A percentile compares a stretch with the other conserved stretches of the same genome.
phyloP scores from a whole-genome alignment of 371 early-diverging fungal genomes.

The Dichotomocladium elegans region DNA sequence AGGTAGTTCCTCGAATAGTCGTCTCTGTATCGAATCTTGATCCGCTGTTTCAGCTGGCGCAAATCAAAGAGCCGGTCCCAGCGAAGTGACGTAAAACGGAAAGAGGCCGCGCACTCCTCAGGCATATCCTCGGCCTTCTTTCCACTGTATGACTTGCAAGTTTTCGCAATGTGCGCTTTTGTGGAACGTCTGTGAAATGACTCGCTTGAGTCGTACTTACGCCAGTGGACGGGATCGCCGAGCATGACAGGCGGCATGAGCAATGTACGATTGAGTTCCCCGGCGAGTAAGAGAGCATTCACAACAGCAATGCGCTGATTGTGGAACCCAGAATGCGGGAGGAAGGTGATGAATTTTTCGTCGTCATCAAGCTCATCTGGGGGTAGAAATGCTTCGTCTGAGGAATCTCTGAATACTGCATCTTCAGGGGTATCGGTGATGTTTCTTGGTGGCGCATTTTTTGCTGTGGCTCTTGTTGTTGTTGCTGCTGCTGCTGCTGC shows the following conservation, averaged over 20 bases:
- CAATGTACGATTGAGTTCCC: slow-evolving; percentile 48
- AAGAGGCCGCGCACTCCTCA: slow-evolving; percentile 23
- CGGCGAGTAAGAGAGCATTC: slow-evolving; percentile 51
- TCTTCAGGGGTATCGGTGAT: slow-evolving; percentile 3
- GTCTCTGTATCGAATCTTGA: slow-evolving; percentile 26
- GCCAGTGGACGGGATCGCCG: slow-evolving; percentile 41
- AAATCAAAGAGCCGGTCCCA: slow-evolving; percentile 41
- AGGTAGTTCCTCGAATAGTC: slow-evolving; percentile 18
- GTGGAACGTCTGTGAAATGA: slow-evolving; percentile 27
- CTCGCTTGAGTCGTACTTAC: slow-evolving; percentile 30
- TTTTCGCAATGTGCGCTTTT: slow-evolving; percentile 10
- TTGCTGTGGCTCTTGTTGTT: not conserved
- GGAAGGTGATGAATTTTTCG: slow-evolving; percentile 46
- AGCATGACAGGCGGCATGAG: slow-evolving; percentile 52
- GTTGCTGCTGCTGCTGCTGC: not conserved
- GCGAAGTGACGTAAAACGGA: slow-evolving; percentile 30
- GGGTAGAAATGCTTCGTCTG: slow-evolving; percentile 13
- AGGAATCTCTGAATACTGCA: slow-evolving; percentile 7
- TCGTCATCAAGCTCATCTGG: slow-evolving; percentile 9
- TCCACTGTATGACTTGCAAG: slow-evolving; percentile 3
- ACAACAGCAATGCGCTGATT: slow-evolving; percentile 56
- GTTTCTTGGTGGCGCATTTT: not conserved
- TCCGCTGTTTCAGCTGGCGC: slow-evolving; percentile 15
- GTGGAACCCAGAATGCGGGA: slow-evolving; percentile 61
- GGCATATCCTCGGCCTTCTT: slow-evolving; percentile 6